A percentile compares a stretch with the other conserved stretches of the same genome.
Conservation (phyloP, 2,329 filamentous ascomycete genomes). For the Trichoderma simmonsii region DNA sequence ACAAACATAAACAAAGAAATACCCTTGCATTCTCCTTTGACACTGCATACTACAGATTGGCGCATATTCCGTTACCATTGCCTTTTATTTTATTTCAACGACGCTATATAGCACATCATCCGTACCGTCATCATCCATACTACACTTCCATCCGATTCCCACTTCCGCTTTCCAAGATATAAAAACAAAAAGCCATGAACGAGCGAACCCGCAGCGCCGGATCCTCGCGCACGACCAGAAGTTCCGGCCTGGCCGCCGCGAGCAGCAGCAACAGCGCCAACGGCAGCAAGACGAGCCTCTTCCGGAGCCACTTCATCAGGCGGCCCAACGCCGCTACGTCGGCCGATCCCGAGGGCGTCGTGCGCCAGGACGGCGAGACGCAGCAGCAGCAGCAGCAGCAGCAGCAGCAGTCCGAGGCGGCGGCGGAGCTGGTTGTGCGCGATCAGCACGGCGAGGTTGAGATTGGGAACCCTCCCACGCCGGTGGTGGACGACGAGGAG, state of each 20-base stretch:
- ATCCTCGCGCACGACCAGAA: slow-evolving; percentile 11
- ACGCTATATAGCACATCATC: neutral
- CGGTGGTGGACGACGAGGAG: slow-evolving; percentile 52
- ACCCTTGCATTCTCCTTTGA: neutral
- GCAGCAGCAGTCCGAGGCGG: slow-evolving; percentile 35
- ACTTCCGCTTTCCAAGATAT: neutral
- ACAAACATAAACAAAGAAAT: neutral
- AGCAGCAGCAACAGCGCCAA: neutral
- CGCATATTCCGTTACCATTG: neutral
- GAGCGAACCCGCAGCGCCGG: slow-evolving; percentile 15
- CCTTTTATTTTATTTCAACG: neutral
- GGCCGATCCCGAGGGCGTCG: slow-evolving; percentile 42
- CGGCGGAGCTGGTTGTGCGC: slow-evolving; percentile 58
- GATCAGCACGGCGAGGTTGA: slow-evolving; percentile 62
- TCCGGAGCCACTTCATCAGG: slow-evolving; percentile 57
- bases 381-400: slow-evolving; percentile 21
- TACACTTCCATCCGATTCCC: neutral
- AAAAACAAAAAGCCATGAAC: neutral
- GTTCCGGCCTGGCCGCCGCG: slow-evolving; percentile 2
- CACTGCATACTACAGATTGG: neutral
- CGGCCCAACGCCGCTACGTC: slow-evolving; percentile 49
- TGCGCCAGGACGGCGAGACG: slow-evolving; percentile 48
- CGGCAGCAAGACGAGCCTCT: slow-evolving; percentile 45
- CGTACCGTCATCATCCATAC: neutral
- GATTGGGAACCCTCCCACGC: slow-evolving; percentile 54